A percentile compares a stretch with the other conserved stretches of the same genome.
Evolutionary conservation across 2,329 filamentous ascomycete species (phyloP).

Genomic region (Diaporthe destruens): DNA sequence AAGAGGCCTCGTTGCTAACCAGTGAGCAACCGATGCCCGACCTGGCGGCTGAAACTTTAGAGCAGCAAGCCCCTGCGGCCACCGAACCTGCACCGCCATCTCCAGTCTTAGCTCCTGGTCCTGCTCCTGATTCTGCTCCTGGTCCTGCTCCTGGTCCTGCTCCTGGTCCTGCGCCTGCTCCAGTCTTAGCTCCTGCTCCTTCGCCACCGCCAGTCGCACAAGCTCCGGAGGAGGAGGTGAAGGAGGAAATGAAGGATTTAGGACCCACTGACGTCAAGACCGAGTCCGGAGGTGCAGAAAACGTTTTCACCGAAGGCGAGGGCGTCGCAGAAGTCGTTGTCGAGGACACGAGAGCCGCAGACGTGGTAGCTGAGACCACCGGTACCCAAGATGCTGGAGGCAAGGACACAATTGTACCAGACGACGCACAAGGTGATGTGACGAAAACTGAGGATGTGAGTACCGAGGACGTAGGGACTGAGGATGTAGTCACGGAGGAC

Average conservation of each 20-base stretch:
- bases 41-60: background rate
- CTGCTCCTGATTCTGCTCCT: background rate
- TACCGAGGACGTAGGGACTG: background rate
- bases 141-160: background rate
- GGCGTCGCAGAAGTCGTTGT: constrained; percentile 48
- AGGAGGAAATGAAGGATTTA: constrained; percentile 9
- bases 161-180: background rate
- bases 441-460: background rate
- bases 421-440: background rate
- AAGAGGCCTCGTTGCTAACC: constrained; percentile 33
- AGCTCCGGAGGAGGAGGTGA: constrained; percentile 5
- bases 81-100: constrained; percentile 3
- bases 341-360: constrained; percentile 48
- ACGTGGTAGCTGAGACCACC: background rate
- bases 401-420: background rate
- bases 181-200: background rate
- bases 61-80: constrained; percentile 3
- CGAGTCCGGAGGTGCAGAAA: background rate
- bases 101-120: background rate
- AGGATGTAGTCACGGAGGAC: constrained; percentile 28
- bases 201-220: constrained; percentile 9
- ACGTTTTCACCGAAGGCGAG: background rate
- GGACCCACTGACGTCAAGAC: background rate
- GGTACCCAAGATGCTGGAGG: background rate
- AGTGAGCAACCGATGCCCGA: constrained; percentile 39